These are phyloP conservation scores for Alternaria burnsii DNA, from an alignment of 2,329 filamentous ascomycete species.

Conservation along the genomic window DNA sequence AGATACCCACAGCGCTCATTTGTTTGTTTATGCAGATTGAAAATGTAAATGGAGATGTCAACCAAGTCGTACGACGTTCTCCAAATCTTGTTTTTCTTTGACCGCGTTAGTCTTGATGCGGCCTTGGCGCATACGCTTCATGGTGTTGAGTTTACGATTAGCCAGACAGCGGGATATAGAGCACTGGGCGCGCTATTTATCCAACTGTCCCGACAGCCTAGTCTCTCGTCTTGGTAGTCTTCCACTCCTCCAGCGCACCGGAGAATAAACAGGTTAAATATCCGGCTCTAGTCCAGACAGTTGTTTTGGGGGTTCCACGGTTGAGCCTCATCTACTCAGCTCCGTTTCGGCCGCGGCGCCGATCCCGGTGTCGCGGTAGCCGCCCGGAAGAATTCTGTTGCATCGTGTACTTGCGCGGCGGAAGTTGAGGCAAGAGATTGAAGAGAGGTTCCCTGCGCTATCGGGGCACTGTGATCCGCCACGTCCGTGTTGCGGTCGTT, in stretches of 20 bases:
- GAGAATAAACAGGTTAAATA: constrained; percentile 31
- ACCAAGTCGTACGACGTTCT: background rate
- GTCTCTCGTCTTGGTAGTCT: constrained; percentile 13
- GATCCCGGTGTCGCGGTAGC: constrained; percentile 27
- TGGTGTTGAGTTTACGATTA: constrained; percentile 4
- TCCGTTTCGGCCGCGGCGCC: constrained; percentile 40
- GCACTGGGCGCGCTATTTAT: constrained; percentile 7
- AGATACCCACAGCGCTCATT: constrained; percentile 21
- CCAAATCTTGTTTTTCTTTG: background rate
- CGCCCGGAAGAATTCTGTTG: constrained; percentile 35
- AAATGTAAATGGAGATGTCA: background rate
- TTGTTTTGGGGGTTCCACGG: constrained; percentile 9
- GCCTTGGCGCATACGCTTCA: constrained; percentile 7
- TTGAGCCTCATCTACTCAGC: constrained; percentile 28
- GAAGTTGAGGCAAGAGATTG: constrained; percentile 9
- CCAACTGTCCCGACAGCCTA: constrained; percentile 17
- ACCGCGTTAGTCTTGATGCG: background rate
- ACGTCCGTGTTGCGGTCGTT: constrained; percentile 10
- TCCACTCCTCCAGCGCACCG: constrained; percentile 5
- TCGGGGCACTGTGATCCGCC: constrained; percentile 12
- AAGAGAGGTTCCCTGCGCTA: background rate
- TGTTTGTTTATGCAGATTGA: background rate
- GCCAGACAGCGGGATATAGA: constrained; percentile 4
- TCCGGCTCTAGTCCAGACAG: constrained; percentile 21
- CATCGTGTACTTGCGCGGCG: constrained; percentile 7